Base-by-base conservation (phyloP, 192 early-diverging fungal genomes). In the Entomortierella beljakovae region DNA sequence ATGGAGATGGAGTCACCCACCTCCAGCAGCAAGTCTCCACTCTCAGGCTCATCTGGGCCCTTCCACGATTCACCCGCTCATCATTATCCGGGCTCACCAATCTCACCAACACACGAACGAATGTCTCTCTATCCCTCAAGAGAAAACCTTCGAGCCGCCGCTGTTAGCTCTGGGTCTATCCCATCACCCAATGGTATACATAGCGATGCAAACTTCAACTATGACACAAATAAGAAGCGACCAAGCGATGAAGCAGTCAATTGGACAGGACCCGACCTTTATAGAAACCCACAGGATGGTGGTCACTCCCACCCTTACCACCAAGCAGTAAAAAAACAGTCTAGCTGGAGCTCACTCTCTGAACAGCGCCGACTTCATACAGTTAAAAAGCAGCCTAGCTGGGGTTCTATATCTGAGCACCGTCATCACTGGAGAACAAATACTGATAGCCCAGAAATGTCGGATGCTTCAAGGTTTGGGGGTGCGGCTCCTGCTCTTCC, bases 31-130 rank as follows among this genome's bases (percentile, higher is more conserved):
- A 51, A 46, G 52, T 70, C 68, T 6, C 69, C 69, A 10, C 18
- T 56, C 32, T 33, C 61, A 29, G 52, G 40, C 18, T 57, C 67
- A 9, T 53, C 51, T 53, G 51, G 25, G 28, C 25, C 29, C 6
- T 28, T 23, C 22, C 57, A 70, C 28, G 64, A 67, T 46, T 35
- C 58, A 4, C 37, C 64, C 13, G 54, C 50, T 22, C 64, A 61
- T 29, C 61, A 56, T 8, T 77, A 68, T 25, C 66, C 66, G 2
- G 38, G 61, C 35, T 77, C 66, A 10, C 66, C 74, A 2, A 23
- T 69, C 34, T 68, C 65, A 3, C 74, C 74, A 3, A 68, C 74
- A 8, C 74, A 77, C 20, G 74, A 77, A 28, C 59, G 74, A 10
- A 40, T 55, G 28, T 34, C 74, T 0, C 66, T 59, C 61, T 69